A percentile compares a stretch with the other conserved stretches of the same genome.
Conservation (phyloP, 192 early-diverging fungal genomes). For the Coemansia furcata region DNA sequence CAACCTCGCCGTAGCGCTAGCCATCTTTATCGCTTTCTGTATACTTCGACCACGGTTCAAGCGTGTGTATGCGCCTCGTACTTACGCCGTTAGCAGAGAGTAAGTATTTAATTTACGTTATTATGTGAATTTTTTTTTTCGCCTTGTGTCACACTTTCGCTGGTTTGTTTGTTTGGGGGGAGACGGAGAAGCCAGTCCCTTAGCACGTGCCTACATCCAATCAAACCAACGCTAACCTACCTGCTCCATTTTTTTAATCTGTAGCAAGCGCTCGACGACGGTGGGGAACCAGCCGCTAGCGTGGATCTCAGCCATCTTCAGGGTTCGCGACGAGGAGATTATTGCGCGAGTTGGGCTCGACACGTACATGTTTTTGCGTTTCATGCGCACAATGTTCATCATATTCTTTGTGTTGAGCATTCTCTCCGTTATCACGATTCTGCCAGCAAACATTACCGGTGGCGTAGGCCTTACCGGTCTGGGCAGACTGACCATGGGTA, state of each 20-base stretch:
- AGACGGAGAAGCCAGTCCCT: background rate
- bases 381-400: conserved; percentile 65
- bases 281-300: conserved; percentile 55
- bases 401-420: conserved; percentile 67
- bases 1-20: conserved; percentile 60
- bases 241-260: background rate
- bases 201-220: background rate
- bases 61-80: conserved; percentile 72
- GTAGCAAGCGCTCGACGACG: conserved; percentile 56
- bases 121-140: background rate
- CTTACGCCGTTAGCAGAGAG: conserved; percentile 59
- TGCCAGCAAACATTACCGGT: conserved; percentile 70
- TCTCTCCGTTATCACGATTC: conserved; percentile 63
- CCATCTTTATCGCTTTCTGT: conserved; percentile 62
- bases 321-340: conserved; percentile 55
- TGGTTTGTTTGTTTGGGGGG: background rate
- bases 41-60: conserved; percentile 65
- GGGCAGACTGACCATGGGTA: conserved; percentile 66
- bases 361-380: conserved; percentile 77
- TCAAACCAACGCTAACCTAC: background rate
- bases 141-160: background rate
- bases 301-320: conserved; percentile 62
- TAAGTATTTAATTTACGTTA: background rate
- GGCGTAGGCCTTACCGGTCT: conserved; percentile 51
- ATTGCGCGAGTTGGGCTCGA: conserved; percentile 67